Base-by-base conservation (phyloP, 2,329 filamentous ascomycete species). In the Hymenoscyphus scutula region DNA sequence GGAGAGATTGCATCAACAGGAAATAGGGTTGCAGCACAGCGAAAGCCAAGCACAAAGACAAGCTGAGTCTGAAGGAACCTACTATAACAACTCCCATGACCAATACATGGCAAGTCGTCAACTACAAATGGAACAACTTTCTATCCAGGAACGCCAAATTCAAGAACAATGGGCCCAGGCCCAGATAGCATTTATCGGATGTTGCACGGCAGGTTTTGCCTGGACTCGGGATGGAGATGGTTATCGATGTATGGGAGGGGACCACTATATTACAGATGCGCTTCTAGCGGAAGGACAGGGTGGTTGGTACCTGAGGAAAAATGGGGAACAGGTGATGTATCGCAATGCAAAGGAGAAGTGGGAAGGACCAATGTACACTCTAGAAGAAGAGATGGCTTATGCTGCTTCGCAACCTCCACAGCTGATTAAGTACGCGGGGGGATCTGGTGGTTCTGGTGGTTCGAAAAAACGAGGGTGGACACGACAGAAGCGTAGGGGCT, bases 241-340 rank as follows among this genome's bases (percentile, higher is more conserved):
- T 17, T 71, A 71, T 55, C 57, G 60, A 15, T 71, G 69, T 41
- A 48, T 58, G 11, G 67, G 65, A 1, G 59, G 61, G 0, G 29
- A 60, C 25, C 68, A 70, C 32, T 59, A 62, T 7, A 63, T 67
- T 6, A 64, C 64, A 2, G 67, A 71, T 38, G 60, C 61, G 3
- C 53, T 70, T 1, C 10, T 71, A 2, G 65, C 64, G 5, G 65
- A 70, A 58, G 67, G 67, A 1, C 67, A 64, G 38, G 66, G 68
- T 3, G 67, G 68, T 13, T 60, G n/a, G 41, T 58, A 58, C 30
- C 1, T 23, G 3, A 48, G n/a, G 10, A 3, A 3, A 2, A 23
- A 34, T 13, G 2, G 15, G 32, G 32, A 34, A 13, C 32, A 13
- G 32, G 32, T 34, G 5, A 34, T 34, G 4, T 13, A 2, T 34